Base-by-base conservation (phyloP, 176 grass and related monocot species). In the Thinopyrum elongatum region DNA sequence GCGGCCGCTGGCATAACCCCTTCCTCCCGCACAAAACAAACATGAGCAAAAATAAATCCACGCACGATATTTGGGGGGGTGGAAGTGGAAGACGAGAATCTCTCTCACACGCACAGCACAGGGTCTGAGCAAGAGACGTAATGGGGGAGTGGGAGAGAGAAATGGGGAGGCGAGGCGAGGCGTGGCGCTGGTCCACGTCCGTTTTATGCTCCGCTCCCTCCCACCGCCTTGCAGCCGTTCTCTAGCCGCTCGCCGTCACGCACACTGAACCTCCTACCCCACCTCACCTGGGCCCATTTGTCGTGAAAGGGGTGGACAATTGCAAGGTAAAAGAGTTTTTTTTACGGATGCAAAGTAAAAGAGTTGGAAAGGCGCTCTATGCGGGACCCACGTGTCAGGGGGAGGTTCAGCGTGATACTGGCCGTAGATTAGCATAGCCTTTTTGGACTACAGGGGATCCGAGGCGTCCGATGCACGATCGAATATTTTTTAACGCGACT, bases 151-250 rank as follows among this genome's bases (percentile, higher is more conserved):
- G 69, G 85, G 64, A 19, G 72, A 8, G 57, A 71, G 36, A 62
- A 12, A 29, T 53, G 27, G 60, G 10, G 15, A 5, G 29, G 7
- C 4, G 15, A 51, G 47, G 47, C 47, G 47, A 51, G 47, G 49
- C 47, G 47, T 36, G 14, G 38, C 70, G 41, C 70, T 26, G 28
- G 66, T 80, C 82, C 82, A 85, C 82, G 82, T 80, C 82, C 55
- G 2, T 38, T 80, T 89, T 80, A 74, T 58, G 67, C 29, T 2
- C 22, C 38, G 3, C n/a, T 3, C 41, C 1, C 57, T 19, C n/a
- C 1, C 63, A 8, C 35, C 42, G 5, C 58, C 34, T 19, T 51
- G 10, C 11, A 16, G 5, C 7, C 16, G 8, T 23, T n/a, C 28
- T n/a, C 33, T n/a, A 38, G 33, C 67, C 67, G 21, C 21, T 23